Percentiles rank a stretch among this genome's conserved stretches.
Evolutionary conservation across 495 filamentous ascomycete genomes (phyloP).

Genomic region (Hyaloscypha variabilis): DNA sequence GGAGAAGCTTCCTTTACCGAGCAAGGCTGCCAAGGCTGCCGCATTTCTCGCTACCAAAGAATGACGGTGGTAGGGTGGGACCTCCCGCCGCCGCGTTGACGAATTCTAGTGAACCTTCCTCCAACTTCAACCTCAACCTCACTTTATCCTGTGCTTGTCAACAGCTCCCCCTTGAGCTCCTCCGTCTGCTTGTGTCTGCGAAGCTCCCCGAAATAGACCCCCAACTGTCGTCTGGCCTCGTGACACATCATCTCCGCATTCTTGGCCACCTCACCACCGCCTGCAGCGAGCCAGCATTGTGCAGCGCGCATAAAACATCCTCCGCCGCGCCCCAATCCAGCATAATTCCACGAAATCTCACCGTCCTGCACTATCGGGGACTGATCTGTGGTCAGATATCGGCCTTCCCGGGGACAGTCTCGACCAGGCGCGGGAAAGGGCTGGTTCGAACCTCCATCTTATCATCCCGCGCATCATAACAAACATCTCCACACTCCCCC

Average conservation of each 20-base stretch:
- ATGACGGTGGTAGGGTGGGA: not conserved
- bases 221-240: conserved; percentile 2
- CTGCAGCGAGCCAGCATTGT: conserved; percentile 14
- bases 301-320: conserved; percentile 11
- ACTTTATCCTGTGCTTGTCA: not conserved
- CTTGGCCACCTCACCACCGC: not conserved
- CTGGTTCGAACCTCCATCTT: not conserved
- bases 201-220: not conserved
- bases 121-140: conserved; percentile 4
- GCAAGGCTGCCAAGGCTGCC: not conserved
- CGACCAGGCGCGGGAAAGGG: not conserved
- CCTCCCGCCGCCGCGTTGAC: not conserved
- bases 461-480: not conserved
- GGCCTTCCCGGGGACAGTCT: not conserved
- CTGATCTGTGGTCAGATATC: not conserved
- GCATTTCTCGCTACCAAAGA: not conserved
- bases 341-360: conserved; percentile 2
- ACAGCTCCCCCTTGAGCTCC: not conserved
- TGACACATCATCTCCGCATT: conserved; percentile 10
- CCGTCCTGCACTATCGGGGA: not conserved
- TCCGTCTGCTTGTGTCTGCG: not conserved
- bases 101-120: not conserved
- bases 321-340: conserved; percentile 9
- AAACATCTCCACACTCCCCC: conserved; percentile 4
- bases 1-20: not conserved